Percentiles rank a stretch among this genome's conserved stretches.
Conservation (phyloP, 768 basidiomycete genomes). For the Psilocybe sp. region DNA sequence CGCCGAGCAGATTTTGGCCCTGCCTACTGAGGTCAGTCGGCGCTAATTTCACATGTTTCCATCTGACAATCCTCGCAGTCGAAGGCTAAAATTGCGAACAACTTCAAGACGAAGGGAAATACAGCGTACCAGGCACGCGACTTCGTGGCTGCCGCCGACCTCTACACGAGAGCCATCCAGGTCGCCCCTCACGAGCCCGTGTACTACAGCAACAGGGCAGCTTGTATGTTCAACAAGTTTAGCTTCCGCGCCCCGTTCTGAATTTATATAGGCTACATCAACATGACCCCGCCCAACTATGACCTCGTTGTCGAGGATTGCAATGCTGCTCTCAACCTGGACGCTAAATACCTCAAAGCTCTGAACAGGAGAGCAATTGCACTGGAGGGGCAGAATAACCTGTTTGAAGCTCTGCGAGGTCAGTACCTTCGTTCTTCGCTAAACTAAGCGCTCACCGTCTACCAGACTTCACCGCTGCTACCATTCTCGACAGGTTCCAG, state of each 20-base stretch:
- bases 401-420: slow-evolving; percentile 82
- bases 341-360: slow-evolving; percentile 84
- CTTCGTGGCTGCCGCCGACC: slow-evolving; percentile 55
- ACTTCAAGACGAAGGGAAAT: slow-evolving; percentile 73
- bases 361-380: slow-evolving; percentile 88
- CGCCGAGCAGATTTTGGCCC: slow-evolving; percentile 50
- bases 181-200: slow-evolving; percentile 83
- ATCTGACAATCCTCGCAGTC: not conserved
- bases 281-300: slow-evolving; percentile 81
- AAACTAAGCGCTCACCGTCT: not conserved
- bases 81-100: slow-evolving; percentile 65
- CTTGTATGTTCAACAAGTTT: slow-evolving; percentile 55
- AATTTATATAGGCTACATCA: slow-evolving; percentile 71
- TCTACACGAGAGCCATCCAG: slow-evolving; percentile 74
- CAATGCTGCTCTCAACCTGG: slow-evolving; percentile 80
- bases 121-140: slow-evolving; percentile 61
- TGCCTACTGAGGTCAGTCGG: slow-evolving; percentile 57
- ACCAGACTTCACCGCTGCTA: slow-evolving; percentile 92
- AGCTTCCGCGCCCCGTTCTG: not conserved
- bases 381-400: slow-evolving; percentile 69
- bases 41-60: not conserved
- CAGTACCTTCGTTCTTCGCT: slow-evolving; percentile 15
- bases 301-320: slow-evolving; percentile 87
- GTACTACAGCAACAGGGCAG: slow-evolving; percentile 96
- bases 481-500: slow-evolving; percentile 91